Percentiles rank a stretch among this genome's conserved stretches.
These are phyloP conservation scores for Withania somnifera DNA, from an alignment of 305 asterid species.

Conservation along the genomic window DNA sequence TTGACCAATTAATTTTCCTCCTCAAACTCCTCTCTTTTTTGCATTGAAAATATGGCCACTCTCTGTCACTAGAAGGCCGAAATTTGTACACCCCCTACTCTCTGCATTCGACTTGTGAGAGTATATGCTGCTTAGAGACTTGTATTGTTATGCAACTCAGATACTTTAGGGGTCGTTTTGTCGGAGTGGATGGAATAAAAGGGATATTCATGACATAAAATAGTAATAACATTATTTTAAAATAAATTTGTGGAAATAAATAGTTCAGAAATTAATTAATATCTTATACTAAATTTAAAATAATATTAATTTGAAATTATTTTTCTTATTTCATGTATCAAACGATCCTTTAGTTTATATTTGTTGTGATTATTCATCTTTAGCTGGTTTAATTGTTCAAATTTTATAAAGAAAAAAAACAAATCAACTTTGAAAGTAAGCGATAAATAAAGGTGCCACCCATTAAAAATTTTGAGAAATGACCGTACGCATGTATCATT, in stretches of 20 bases:
- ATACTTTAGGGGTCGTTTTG: too few relatives aligned
- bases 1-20: background rate
- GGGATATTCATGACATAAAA: too few relatives aligned
- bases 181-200: too few relatives aligned
- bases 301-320: too few relatives aligned
- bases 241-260: too few relatives aligned
- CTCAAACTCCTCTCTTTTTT: background rate
- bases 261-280: too few relatives aligned
- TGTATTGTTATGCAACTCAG: background rate
- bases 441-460: background rate
- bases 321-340: too few relatives aligned
- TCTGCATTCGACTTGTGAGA: background rate
- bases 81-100: background rate
- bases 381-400: too few relatives aligned
- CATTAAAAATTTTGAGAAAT: background rate
- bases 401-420: too few relatives aligned
- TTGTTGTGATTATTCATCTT: background rate
- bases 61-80: slow-evolving; percentile 1
- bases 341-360: background rate
- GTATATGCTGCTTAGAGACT: background rate
- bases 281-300: too few relatives aligned
- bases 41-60: background rate
- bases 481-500: background rate
- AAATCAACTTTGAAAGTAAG: too few relatives aligned
- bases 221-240: too few relatives aligned